Evolutionary conservation across 805 yeast genomes (phyloP).

Genomic region (Cyberlindnera japonica): DNA sequence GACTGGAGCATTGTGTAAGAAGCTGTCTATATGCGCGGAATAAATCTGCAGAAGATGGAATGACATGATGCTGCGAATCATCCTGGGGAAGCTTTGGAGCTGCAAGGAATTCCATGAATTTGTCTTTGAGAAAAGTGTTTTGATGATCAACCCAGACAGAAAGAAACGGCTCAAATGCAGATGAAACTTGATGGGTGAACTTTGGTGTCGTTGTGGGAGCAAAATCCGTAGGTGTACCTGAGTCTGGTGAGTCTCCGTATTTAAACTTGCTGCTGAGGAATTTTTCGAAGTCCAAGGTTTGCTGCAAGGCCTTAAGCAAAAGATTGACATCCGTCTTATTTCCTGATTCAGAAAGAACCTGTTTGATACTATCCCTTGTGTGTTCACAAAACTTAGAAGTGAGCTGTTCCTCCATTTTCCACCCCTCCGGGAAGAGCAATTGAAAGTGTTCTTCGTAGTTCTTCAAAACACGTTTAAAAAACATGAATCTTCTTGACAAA

Average conservation of each 20-base stretch:
- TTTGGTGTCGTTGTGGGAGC: conserved; percentile 22
- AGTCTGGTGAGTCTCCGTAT: conserved; percentile 16
- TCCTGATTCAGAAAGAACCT: conserved; percentile 44
- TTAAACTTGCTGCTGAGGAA: conserved; percentile 62
- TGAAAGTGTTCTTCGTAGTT: conserved; percentile 51
- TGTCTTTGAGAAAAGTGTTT: conserved; percentile 56
- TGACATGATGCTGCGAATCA: conserved; percentile 57
- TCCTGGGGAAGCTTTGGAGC: conserved; percentile 51
- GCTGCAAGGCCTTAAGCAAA: conserved; percentile 64
- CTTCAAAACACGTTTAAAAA: conserved; percentile 67
- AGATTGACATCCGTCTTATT: conserved; percentile 53
- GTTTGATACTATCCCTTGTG: conserved; percentile 64
- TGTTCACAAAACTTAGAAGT: conserved; percentile 59
- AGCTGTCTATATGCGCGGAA: conserved; percentile 74
- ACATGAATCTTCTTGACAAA: conserved; percentile 73
- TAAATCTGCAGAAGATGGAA: conserved; percentile 84
- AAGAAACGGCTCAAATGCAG: conserved; percentile 80
- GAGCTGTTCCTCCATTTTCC: conserved; percentile 67
- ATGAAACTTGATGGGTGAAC: conserved; percentile 47
- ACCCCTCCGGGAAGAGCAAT: conserved; percentile 58
- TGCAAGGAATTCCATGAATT: conserved; percentile 61
- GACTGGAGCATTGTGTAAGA: conserved; percentile 62
- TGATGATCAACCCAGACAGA: conserved; percentile 86
- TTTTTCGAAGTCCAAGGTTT: conserved; percentile 80
- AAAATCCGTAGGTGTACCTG: conserved; percentile 30